Conservation (phyloP, 306 rosid species). For the Cicer chorassanicum region DNA sequence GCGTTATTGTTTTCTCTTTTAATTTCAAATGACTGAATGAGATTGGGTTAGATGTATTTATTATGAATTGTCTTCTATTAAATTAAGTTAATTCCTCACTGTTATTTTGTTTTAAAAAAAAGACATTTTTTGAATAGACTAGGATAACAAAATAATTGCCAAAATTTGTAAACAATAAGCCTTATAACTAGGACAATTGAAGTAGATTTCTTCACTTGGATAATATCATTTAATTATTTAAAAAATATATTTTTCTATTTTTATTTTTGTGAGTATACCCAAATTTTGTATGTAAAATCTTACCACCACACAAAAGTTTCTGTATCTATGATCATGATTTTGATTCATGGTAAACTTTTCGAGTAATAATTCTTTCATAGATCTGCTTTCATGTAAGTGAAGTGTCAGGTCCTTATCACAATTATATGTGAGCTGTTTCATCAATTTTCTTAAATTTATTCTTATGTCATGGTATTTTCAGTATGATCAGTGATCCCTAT, state of each 20-base stretch:
- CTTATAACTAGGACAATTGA: neutral
- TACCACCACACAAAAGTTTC: too few species aligned
- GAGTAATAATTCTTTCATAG: neutral
- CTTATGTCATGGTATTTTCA: neutral
- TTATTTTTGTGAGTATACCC: too few species aligned
- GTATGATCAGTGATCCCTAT: neutral
- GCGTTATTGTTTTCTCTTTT: too few species aligned
- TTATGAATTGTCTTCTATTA: too few species aligned
- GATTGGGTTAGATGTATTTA: too few species aligned
- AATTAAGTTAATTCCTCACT: too few species aligned
- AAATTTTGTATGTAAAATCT: too few species aligned
- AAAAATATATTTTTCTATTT: too few species aligned
- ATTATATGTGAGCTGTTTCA: constrained; percentile 8
- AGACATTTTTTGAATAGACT: neutral
- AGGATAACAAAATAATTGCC: neutral
- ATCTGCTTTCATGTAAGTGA: constrained; percentile 8
- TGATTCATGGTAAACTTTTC: neutral
- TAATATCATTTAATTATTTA: too few species aligned
- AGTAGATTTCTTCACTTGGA: constrained; percentile 6
- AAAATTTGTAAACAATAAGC: neutral
- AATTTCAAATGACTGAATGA: too few species aligned
- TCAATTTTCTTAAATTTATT: neutral
- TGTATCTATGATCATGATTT: neutral
- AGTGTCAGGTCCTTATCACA: neutral
- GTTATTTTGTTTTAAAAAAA: too few species aligned